Conservation (phyloP, 305 asterid genomes). For the Galium porrigens region DNA sequence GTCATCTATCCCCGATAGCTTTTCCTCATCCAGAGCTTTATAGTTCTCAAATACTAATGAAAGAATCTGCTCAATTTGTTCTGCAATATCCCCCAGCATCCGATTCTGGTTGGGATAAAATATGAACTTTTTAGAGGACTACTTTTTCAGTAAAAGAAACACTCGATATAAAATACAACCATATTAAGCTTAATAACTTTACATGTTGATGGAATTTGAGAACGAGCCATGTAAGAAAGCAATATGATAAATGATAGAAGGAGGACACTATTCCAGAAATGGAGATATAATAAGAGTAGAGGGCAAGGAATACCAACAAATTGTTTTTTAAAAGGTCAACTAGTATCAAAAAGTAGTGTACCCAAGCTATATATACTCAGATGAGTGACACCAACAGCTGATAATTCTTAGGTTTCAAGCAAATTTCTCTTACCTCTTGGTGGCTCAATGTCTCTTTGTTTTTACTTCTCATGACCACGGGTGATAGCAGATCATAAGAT, state of each 20-base stretch:
- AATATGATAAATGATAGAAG: not conserved
- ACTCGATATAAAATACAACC: too few species aligned
- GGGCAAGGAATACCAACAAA: not conserved
- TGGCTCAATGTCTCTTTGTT: constrained; percentile 56
- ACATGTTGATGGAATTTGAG: not conserved
- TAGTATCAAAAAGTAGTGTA: not conserved
- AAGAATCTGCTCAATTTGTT: constrained; percentile 55
- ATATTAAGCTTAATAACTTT: not conserved
- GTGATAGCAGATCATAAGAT: constrained; percentile 68
- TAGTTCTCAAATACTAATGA: constrained; percentile 62
- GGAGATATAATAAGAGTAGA: not conserved
- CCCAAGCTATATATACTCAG: not conserved
- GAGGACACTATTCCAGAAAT: not conserved
- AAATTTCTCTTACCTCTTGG: constrained; percentile 60
- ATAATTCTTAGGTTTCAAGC: constrained; percentile 6
- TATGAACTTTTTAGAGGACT: not conserved
- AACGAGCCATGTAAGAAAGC: not conserved
- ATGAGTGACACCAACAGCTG: not conserved
- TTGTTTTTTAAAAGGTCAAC: not conserved
- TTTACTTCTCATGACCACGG: constrained; percentile 56
- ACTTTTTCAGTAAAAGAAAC: not conserved
- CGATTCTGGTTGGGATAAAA: constrained; percentile 40
- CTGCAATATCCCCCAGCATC: constrained; percentile 66
- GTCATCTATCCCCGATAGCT: constrained; percentile 51
- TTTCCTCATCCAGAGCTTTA: constrained; percentile 71